Evolutionary conservation across 495 filamentous ascomycete species (phyloP), one percentile per base, ranked within the genome.

Genomic region (Cercophora sp.): DNA sequence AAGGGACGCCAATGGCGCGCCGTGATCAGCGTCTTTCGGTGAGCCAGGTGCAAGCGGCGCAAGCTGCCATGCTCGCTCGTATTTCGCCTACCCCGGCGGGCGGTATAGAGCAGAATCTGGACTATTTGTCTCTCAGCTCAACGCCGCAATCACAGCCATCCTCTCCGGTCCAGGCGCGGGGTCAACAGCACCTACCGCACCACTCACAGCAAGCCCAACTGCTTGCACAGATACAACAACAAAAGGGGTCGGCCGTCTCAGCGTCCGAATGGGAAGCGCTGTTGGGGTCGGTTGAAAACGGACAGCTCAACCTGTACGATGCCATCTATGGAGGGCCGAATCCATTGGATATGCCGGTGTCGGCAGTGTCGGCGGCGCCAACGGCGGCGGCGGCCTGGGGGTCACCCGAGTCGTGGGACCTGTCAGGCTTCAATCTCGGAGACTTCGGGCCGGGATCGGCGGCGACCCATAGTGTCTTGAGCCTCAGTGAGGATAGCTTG

Each of bases 251-350:
- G 37, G 52, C 39, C 32, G 74, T 84, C 8, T 80, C 83, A 2
- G 67, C 82, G 48, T 74, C 81, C 0, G 88, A 91, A 55, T 93
- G 89, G 89, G 88, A 91, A 63, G 79, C 82, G 10, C 77, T 93
- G 1, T 73, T 91, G 15, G 83, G 84, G 34, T 83, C 82, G 29
- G 82, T 95, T 70, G 89, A 93, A 54, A 82, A 82, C 27, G 88
- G 85, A 4, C 81, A 81, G 59, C 82, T 84, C 13, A 91, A 89
- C 61, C 82, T 92, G 8, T 93, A 90, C 75, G 88, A 87, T 55
- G 83, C 85, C 8, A 89, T 92, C 47, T 91, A 91, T 60, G 88
- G 87, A 41, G 86, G 86, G 11, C 81, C 80, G 37, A 76, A 80
- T 11, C 13, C 18, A 8, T 39, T 77, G 4, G 74, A 75, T 13